Evolutionary conservation across 2,329 filamentous ascomycete genomes (phyloP), one percentile per base, ranked within the genome.

Genomic region (Endoconidiophora laricicola): DNA sequence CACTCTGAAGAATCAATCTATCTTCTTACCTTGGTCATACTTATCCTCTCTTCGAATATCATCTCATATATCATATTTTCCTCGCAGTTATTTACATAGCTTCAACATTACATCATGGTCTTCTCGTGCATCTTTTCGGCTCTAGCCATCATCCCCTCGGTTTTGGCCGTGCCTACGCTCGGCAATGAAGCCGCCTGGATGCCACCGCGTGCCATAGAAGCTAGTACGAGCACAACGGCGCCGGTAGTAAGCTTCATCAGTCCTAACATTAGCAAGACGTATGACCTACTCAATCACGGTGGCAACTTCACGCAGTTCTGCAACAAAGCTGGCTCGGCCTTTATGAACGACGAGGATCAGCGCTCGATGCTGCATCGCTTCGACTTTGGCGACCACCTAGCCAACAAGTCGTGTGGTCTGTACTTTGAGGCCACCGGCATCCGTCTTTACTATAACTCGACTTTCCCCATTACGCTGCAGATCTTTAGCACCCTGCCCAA

Each of bases 291-390:
- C 6, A 36, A 44, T 29, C 18, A 43, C 29, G 51, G 44, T 22
- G 18, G 12, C 26, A 48, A 18, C 9, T 54, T 51, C 23, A 41
- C 18, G 9, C 45, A 48, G 20, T 40, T 51, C 41, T 50, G 48
- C 44, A 36, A 44, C 36, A 6, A 38, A 20, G 41, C 39, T 12
- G 45, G 44, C 37, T 41, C 48, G n/a, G 26, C 45, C 9, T 48
- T 55, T 39, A 49, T 49, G 53, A 58, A 60, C 54, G 45, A 37
- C 2, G 56, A 57, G 48, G 53, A 59, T 43, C 59, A 62, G 52
- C 54, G 56, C 49, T 62, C 58, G 26, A 56, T 59, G 42, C 59
- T 62, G 38, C 29, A 60, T 23, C 60, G 58, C 44, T 61, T 61
- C 39, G 57, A 54, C n/a, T 60, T 61, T 46, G 57, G 57, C 45